Percentiles rank a stretch among this genome's conserved stretches.
Evolutionary conservation across 1,139 yeast species (phyloP).

Genomic region (Candida smagusa): DNA sequence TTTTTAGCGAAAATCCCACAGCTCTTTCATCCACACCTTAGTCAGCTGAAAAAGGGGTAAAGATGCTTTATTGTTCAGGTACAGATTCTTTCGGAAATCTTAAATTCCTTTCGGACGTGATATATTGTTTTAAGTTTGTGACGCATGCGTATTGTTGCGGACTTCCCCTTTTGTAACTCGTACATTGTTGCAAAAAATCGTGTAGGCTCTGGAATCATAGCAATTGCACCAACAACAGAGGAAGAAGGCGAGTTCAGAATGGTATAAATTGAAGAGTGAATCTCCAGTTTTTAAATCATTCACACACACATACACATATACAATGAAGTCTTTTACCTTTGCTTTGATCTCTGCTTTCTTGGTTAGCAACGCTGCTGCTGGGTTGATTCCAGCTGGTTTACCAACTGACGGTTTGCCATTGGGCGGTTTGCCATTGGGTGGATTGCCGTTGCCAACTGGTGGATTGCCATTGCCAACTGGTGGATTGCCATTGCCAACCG

Average conservation of each 20-base stretch:
- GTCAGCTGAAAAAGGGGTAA: no score
- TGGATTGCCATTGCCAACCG: background rate
- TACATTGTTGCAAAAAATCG: background rate
- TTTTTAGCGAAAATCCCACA: no score
- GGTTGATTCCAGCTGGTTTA: background rate
- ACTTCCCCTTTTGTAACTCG: background rate
- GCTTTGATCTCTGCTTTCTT: background rate
- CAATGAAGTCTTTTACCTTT: background rate
- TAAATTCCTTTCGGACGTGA: no score
- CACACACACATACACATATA: background rate
- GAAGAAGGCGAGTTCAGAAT: no score
- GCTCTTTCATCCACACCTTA: no score
- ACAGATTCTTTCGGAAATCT: no score
- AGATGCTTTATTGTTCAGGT: no score
- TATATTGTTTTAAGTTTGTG: background rate
- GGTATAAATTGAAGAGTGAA: no score
- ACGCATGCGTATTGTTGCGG: background rate
- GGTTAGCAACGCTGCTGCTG: conserved; percentile 1
- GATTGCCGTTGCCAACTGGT: background rate
- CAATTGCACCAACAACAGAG: no score
- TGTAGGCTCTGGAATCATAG: no score
- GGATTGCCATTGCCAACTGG: background rate
- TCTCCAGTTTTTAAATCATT: no score
- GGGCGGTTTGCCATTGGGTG: background rate
- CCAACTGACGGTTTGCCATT: background rate